Base-by-base conservation (phyloP, 495 filamentous ascomycete species). In the Pyrenopolyporus hunteri region DNA sequence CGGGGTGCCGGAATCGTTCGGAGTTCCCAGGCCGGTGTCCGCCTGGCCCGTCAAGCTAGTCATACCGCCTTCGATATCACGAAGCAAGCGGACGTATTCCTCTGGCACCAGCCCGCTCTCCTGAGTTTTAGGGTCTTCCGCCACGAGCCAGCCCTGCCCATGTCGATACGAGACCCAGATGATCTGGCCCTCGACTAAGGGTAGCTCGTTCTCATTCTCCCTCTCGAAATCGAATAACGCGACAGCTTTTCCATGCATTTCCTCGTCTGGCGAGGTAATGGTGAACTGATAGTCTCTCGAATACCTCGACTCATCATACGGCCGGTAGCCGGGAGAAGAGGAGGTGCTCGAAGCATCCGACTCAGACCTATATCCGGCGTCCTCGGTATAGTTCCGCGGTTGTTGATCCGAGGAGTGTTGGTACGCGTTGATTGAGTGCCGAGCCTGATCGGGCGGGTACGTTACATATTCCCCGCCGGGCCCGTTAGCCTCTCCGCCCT, bases 211-310 rank as follows among this genome's bases (percentile, higher is more conserved):
- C 68, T 96, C 92, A 68, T 98, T 97, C 71, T 98, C 94, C 20
- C 92, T 85, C 47, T 86, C 85, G 72, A 98, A 98, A 72, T 97
- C 91, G 68, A 95, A 98, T 9, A 98, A 80, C 4, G 94, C 95
- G 17, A 98, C 91, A 29, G 93, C 93, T 69, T 96, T 96, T 35
- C 93, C 93, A 70, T 96, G 91, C 90, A 97, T 96, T 71, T 97
- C 93, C 74, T 98, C 93, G 66, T 97, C 93, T 6, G 93, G 92
- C 19, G 90, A 95, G 16, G 91, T 92, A 57, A 98, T 96, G 4
- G 91, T 93, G 67, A 98, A 96, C 64, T 94, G 89, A 73, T 96
- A 97, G 67, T 96, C 90, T 46, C 88, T 85, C 22, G 90, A 92
- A 67, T 90, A 95, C 59, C 91, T 80, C 28, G 88, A 88, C 52